phyloP scores from a whole-genome alignment of 2,329 filamentous ascomycete species.

The Arthrobotrys entomopaga region DNA sequence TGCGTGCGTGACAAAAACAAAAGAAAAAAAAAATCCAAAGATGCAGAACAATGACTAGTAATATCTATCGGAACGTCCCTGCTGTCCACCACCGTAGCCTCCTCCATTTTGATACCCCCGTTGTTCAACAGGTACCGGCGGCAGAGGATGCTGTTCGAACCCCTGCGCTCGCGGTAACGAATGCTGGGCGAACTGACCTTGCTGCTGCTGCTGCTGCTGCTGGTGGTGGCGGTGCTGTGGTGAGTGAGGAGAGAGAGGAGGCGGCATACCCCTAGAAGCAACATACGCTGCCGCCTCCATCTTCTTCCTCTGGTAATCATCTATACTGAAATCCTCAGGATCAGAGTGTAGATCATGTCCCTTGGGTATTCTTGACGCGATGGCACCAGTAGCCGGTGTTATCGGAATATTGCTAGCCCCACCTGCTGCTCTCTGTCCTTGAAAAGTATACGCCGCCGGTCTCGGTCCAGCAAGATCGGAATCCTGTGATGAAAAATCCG shows the following conservation, averaged over 20 bases:
- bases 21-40: constrained; percentile 5
- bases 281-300: constrained; percentile 27
- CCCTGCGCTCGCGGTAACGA: constrained; percentile 14
- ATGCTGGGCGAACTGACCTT: neutral
- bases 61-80: constrained; percentile 54
- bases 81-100: constrained; percentile 32
- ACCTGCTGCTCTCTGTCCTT: constrained; percentile 15
- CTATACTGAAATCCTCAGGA: constrained; percentile 38
- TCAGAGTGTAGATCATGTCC: constrained; percentile 40
- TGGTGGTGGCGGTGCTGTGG: constrained; percentile 15
- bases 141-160: constrained; percentile 17
- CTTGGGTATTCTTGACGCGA: constrained; percentile 39
- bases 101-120: constrained; percentile 30
- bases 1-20: constrained; percentile 1
- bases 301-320: constrained; percentile 40
- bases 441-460: constrained; percentile 33
- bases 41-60: constrained; percentile 38
- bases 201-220: no score
- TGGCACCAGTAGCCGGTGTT: constrained; percentile 38
- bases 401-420: constrained; percentile 22
- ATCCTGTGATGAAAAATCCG: constrained; percentile 28
- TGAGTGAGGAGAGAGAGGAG: constrained; percentile 14
- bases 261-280: constrained; percentile 24
- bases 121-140: constrained; percentile 11
- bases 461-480: constrained; percentile 32